These are phyloP conservation scores for Zymoseptoria brevis DNA, from an alignment of 2,329 filamentous ascomycete genomes.

Conservation along the genomic window DNA sequence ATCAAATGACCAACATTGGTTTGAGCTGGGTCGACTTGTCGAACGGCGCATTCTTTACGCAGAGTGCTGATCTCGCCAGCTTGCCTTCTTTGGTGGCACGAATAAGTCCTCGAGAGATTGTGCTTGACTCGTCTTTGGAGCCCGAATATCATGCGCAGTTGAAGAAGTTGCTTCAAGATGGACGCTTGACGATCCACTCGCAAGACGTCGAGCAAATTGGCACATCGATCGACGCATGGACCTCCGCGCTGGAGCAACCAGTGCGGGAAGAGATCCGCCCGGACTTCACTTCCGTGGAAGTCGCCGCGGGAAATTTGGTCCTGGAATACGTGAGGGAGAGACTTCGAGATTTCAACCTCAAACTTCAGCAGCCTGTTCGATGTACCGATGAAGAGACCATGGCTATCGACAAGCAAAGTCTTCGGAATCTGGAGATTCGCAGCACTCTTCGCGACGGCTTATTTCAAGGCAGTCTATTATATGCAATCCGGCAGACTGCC, in stretches of 20 bases:
- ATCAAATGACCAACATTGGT: slow-evolving; percentile 48
- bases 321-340: slow-evolving; percentile 76
- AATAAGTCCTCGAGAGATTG: slow-evolving; percentile 74
- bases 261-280: slow-evolving; percentile 47
- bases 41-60: slow-evolving; percentile 88
- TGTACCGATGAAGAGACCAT: slow-evolving; percentile 70
- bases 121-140: slow-evolving; percentile 55
- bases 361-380: slow-evolving; percentile 72
- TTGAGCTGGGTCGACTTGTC: slow-evolving; percentile 92
- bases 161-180: slow-evolving; percentile 26
- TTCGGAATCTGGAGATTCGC: slow-evolving; percentile 82
- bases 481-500: slow-evolving; percentile 80
- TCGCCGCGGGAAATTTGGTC: slow-evolving; percentile 69
- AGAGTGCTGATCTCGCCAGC: slow-evolving; percentile 60
- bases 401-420: slow-evolving; percentile 84
- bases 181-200: slow-evolving; percentile 65
- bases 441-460: slow-evolving; percentile 73
- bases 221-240: slow-evolving; percentile 56
- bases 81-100: slow-evolving; percentile 76
- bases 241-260: slow-evolving; percentile 65
- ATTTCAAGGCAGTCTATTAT: slow-evolving; percentile 75
- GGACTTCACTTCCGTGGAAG: slow-evolving; percentile 60
- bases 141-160: slow-evolving; percentile 33
- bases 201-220: slow-evolving; percentile 43
- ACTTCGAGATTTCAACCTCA: slow-evolving; percentile 68